These are phyloP conservation scores for Ilyonectria mors-panacis DNA, from an alignment of 2,329 filamentous ascomycete genomes.

Conservation along the genomic window DNA sequence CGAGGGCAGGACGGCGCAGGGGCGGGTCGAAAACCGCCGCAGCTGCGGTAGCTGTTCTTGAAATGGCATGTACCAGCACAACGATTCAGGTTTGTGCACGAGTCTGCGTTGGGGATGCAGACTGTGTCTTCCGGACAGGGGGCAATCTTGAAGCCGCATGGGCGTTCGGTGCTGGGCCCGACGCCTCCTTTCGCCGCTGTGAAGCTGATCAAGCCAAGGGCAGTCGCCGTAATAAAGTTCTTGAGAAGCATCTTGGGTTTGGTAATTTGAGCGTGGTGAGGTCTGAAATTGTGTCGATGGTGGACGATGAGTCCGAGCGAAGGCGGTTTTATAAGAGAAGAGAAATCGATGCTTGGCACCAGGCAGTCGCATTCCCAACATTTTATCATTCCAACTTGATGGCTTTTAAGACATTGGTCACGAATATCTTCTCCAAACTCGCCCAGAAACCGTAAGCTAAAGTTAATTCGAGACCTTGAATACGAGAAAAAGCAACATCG, in stretches of 20 bases:
- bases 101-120: conserved; percentile 43
- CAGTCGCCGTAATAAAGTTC: conserved; percentile 36
- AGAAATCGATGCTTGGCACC: neutral
- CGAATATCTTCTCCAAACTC: neutral
- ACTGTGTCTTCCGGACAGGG: conserved; percentile 45
- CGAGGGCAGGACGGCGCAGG: conserved; percentile 29
- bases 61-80: conserved; percentile 51
- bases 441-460: neutral
- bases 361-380: neutral
- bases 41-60: conserved; percentile 50
- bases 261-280: neutral
- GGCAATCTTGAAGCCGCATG: conserved; percentile 50
- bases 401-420: neutral
- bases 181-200: conserved; percentile 14
- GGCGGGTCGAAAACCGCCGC: conserved; percentile 52
- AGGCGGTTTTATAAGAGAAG: neutral
- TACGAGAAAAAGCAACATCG: neutral
- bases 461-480: neutral
- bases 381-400: neutral
- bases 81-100: conserved; percentile 47
- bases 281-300: neutral
- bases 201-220: conserved; percentile 38
- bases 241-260: conserved; percentile 43
- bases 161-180: conserved; percentile 21
- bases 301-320: neutral